Evolutionary conservation across 1,284 basidiomycete species (phyloP).

Genomic region (Bondarzewia mesenterica): DNA sequence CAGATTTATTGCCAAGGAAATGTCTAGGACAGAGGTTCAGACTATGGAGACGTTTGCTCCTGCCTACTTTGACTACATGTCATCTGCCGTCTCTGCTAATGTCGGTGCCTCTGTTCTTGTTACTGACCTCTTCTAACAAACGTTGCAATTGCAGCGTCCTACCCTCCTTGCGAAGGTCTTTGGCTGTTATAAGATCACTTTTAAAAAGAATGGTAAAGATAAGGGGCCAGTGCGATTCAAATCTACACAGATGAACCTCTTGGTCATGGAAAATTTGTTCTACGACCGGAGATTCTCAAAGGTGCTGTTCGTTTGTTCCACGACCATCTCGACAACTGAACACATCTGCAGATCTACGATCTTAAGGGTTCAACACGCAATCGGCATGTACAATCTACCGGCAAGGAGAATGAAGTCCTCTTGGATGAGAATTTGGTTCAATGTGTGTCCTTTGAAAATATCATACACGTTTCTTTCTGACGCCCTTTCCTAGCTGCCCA

Average conservation of each 20-base stretch:
- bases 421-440: constrained; percentile 90
- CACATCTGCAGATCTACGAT: constrained; percentile 72
- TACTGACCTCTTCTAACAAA: constrained; percentile 14
- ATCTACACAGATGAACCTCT: constrained; percentile 86
- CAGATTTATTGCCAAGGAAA: constrained; percentile 96
- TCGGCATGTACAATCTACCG: constrained; percentile 85
- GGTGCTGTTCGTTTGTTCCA: constrained; percentile 31
- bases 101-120: constrained; percentile 32
- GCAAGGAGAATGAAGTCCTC: constrained; percentile 87
- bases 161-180: constrained; percentile 96
- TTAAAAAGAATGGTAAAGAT: constrained; percentile 75
- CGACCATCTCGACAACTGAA: constrained; percentile 1
- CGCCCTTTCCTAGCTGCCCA: constrained; percentile 45
- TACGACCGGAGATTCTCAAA: constrained; percentile 86
- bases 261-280: constrained; percentile 98
- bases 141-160: constrained; percentile 55
- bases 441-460: constrained; percentile 35
- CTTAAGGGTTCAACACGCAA: constrained; percentile 91
- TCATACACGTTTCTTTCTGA: background rate
- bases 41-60: constrained; percentile 97
- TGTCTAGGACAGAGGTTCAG: constrained; percentile 88
- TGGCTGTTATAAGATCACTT: constrained; percentile 94
- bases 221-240: constrained; percentile 58
- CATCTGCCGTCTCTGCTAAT: constrained; percentile 72
- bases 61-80: constrained; percentile 97